Base-by-base conservation (phyloP, 2,329 filamentous ascomycete species). In the Paecilomyces sp. region DNA sequence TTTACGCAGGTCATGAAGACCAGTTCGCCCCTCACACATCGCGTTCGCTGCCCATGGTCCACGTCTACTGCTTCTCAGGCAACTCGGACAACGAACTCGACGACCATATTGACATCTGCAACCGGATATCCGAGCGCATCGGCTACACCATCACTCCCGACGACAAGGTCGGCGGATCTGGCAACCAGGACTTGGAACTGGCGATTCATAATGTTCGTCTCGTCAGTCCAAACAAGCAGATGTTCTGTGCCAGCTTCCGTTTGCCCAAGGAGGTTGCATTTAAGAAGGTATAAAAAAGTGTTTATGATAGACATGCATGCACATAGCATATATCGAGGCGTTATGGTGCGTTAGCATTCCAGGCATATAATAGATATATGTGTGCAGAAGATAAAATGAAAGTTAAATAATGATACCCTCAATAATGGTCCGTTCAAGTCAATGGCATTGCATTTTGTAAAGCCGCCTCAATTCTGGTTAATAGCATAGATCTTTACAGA, bases 161-260 rank as follows among this genome's bases (percentile, higher is more conserved):
- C 36, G 81, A 84, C 62, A 76, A 75, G 64, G 66, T 81, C 11
- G 70, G 70, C n/a, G 74, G 73, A 1, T 69, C 85, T 41, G 77
- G 77, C 0, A 84, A 91, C 63, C 77, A 85, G 61, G 85, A 89
- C 61, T 73, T 80, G 5, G 83, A 84, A 47, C 74, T 86, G 15
- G 73, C 79, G 31, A 79, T 88, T 5, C 77, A 78, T 59, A 84
- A 86, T 72, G 91, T 97, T 34, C 83, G 94, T 64, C 87, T 95
- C 66, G 94, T 99, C 58, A 90, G 92, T 60, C 94, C 94, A 4
- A 88, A 91, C 70, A 99, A 99, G 81, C 85, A 89, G 71, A 97
- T 97, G 92, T 97, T 93, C 75, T 97, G 94, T 74, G 93, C 91
- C 31, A 95, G 87, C 66, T 97, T 99, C 76, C 85, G 92, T 63